phyloP scores from a whole-genome alignment of 2,329 filamentous ascomycete genomes.

The Epichloe uncinata region DNA sequence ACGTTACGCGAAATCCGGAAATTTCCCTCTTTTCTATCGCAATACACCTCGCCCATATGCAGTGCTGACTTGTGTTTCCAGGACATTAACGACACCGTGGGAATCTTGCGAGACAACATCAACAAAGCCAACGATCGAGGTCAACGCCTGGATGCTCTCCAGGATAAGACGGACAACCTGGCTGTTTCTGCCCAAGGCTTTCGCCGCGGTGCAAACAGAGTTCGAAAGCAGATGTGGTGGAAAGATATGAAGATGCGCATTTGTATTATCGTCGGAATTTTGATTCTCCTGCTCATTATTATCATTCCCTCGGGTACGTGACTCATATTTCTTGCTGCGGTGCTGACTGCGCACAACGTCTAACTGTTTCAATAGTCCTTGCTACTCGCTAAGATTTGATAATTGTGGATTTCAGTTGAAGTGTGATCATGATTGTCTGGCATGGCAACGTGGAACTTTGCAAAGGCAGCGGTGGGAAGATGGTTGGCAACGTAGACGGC shows the following conservation, averaged over 20 bases:
- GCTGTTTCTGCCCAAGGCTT: conserved; percentile 89
- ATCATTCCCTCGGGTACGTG: conserved; percentile 75
- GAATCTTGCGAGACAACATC: conserved; percentile 95
- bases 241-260: conserved; percentile 99
- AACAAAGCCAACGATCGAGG: conserved; percentile 92
- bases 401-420: conserved; percentile 4
- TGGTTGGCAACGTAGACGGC: not conserved
- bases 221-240: conserved; percentile 99
- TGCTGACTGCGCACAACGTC: not conserved
- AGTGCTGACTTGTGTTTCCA: conserved; percentile 23
- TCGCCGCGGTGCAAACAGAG: conserved; percentile 88
- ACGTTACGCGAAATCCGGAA: too few species aligned
- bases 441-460: not conserved
- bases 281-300: conserved; percentile 84
- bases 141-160: conserved; percentile 71
- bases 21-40: too few species aligned
- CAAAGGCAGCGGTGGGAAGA: not conserved
- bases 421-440: not conserved
- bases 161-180: conserved; percentile 91
- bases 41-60: too few species aligned
- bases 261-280: conserved; percentile 82
- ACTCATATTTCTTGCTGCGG: not conserved
- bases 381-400: conserved; percentile 19
- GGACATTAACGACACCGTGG: conserved; percentile 96
- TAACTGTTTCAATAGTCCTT: conserved; percentile 16